These are phyloP conservation scores for Vigna radiata DNA, from an alignment of 306 rosid genomes.

Conservation along the genomic window DNA sequence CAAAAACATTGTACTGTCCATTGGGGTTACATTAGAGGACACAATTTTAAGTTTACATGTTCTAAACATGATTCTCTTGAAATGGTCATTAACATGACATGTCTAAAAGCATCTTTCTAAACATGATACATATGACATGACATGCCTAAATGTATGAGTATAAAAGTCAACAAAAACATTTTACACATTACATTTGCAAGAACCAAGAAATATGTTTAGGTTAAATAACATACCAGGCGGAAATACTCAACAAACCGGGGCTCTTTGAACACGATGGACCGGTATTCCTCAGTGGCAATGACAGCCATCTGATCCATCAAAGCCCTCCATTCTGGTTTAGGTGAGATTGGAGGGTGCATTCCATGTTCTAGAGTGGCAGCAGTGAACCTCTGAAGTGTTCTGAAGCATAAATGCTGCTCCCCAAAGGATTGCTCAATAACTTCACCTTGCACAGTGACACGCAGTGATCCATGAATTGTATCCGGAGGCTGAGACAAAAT, in stretches of 20 bases:
- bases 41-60: no score
- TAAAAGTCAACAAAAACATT: neutral
- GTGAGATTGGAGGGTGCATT: constrained; percentile 76
- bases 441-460: constrained; percentile 95
- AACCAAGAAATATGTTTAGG: neutral
- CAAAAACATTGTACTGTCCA: neutral
- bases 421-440: constrained; percentile 94
- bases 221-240: constrained; percentile 69
- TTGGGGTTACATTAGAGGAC: no score
- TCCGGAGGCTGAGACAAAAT: constrained; percentile 96
- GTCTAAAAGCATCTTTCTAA: neutral
- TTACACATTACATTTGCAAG: neutral
- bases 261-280: constrained; percentile 85
- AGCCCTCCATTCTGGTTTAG: constrained; percentile 88
- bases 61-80: no score
- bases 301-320: constrained; percentile 92
- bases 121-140: no score
- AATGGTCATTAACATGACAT: neutral
- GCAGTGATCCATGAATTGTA: constrained; percentile 88
- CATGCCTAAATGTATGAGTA: neutral
- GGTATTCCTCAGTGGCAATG: constrained; percentile 86
- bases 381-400: constrained; percentile 88
- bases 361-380: constrained; percentile 96
- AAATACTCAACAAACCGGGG: constrained; percentile 91
- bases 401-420: constrained; percentile 81